Evolutionary conservation across 257 asterid species (phyloP), one percentile per base, ranked within the genome.

Genomic region (Plantago major): DNA sequence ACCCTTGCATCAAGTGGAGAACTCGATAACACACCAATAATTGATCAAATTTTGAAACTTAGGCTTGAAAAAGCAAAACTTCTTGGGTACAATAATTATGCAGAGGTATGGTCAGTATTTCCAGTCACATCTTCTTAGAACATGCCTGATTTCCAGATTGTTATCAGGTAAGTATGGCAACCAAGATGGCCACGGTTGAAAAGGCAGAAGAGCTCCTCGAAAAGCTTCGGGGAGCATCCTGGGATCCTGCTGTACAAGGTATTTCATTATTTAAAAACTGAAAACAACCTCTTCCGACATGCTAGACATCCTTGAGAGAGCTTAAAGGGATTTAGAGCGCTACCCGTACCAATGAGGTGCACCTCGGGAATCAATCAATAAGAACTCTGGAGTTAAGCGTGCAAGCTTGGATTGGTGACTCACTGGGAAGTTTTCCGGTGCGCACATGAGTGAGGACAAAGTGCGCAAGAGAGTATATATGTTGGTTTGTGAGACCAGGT

Each of bases 1-100:
- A 83, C 76, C 69, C 97, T 96, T 68, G 97, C 99, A 71, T 89
- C 96, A 68, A 79, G 84, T 73, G 99, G 95, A 68, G 94, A 85
- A 69, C 75, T 85, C 58, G 96, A 93, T 83, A 93, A 93, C 78
- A 83, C 95, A 0, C 62, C 70, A 61, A 82, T 85, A 50, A 85
- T 93, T 78, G 89, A 93, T 76, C 86, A 87, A 76, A 83, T 93
- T 64, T 78, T 93, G 79, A 81, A 84, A 82, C 97, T 87, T 70
- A 83, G 90, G 69, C 81, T 83, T 83, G 94, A 89, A 67, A 89
- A 87, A 78, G 95, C 97, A 66, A 83, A 82, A 92, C 95, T 93
- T 80, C 97, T 93, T 66, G 96, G 97, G 38, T 93, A 83, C 72
- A 87, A 78, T 54, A 89, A 81, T 83, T 89, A 87, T 70, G 99